Conservation (phyloP, 306 rosid species). For the Cotoneaster glaucophyllus region DNA sequence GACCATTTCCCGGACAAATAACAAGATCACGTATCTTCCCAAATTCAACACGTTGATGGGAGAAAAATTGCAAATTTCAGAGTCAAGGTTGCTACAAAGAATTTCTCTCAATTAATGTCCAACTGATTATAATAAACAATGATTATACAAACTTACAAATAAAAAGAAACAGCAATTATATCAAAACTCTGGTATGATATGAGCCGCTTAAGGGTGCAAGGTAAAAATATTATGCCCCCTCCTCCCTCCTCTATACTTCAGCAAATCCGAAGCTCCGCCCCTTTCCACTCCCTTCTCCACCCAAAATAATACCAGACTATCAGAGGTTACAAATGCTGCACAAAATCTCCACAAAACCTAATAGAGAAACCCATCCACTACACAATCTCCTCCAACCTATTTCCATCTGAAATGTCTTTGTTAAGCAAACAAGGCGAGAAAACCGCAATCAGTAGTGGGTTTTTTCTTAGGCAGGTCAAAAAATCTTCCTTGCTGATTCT, state of each 20-base stretch:
- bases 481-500: slow-evolving; percentile 61
- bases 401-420: slow-evolving; percentile 19
- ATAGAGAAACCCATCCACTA: slow-evolving; percentile 21
- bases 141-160: neutral
- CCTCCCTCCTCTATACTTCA: neutral
- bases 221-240: slow-evolving; percentile 20
- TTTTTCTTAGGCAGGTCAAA: slow-evolving; percentile 45
- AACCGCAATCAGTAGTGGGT: slow-evolving; percentile 77
- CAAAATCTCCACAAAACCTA: neutral
- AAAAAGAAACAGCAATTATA: neutral
- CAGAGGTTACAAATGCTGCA: slow-evolving; percentile 1
- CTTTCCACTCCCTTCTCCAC: neutral
- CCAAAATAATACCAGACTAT: slow-evolving; percentile 12
- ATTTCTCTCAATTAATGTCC: neutral
- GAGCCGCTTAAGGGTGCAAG: slow-evolving; percentile 10
- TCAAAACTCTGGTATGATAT: neutral
- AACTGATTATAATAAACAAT: neutral
- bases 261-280: neutral
- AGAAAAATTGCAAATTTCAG: neutral
- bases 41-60: neutral
- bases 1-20: too few species aligned
- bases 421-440: slow-evolving; percentile 45
- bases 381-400: slow-evolving; percentile 35
- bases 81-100: neutral
- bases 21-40: too few species aligned